Evolutionary conservation across 768 basidiomycete species (phyloP).

Genomic region (Leccinum variicolor): DNA sequence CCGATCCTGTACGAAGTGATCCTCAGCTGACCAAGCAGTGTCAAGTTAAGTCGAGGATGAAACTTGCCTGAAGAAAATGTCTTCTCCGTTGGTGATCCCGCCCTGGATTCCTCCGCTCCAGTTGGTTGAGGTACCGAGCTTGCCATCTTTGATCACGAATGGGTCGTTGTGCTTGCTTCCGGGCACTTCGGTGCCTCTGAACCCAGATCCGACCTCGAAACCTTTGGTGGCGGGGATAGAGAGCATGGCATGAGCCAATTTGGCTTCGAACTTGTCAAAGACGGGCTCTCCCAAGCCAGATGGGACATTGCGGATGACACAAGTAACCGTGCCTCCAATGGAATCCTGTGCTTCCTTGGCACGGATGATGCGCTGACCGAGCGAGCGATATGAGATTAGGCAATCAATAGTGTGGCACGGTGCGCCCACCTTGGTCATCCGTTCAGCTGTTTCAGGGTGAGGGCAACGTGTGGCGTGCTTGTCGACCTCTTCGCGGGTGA

Average conservation of each 20-base stretch:
- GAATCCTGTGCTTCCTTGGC: constrained; percentile 91
- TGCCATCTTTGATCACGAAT: constrained; percentile 69
- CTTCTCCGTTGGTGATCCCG: constrained; percentile 96
- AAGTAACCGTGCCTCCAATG: constrained; percentile 97
- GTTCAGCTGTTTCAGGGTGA: constrained; percentile 80
- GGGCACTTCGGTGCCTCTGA: constrained; percentile 90
- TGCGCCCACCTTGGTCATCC: constrained; percentile 75
- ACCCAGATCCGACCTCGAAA: constrained; percentile 97
- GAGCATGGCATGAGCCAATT: constrained; percentile 95
- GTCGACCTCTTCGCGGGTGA: constrained; percentile 89
- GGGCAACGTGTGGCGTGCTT: constrained; percentile 86
- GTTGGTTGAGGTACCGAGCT: constrained; percentile 83
- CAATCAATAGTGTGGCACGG: constrained; percentile 32
- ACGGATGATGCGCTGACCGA: constrained; percentile 78
- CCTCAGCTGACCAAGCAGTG: constrained; percentile 5
- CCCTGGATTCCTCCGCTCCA: constrained; percentile 98
- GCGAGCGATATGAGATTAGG: constrained; percentile 16
- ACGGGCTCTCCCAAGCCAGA: constrained; percentile 94
- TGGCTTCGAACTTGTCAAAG: constrained; percentile 98
- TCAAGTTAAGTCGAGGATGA: not conserved
- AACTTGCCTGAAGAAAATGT: constrained; percentile 91
- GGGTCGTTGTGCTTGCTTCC: constrained; percentile 93
- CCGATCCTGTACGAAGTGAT: constrained; percentile 61
- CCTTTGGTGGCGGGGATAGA: constrained; percentile 98
- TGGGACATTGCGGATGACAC: constrained; percentile 89